Evolutionary conservation across 306 rosid species (phyloP), one percentile per base, ranked within the genome.

Genomic region (Rubus parviflorus): DNA sequence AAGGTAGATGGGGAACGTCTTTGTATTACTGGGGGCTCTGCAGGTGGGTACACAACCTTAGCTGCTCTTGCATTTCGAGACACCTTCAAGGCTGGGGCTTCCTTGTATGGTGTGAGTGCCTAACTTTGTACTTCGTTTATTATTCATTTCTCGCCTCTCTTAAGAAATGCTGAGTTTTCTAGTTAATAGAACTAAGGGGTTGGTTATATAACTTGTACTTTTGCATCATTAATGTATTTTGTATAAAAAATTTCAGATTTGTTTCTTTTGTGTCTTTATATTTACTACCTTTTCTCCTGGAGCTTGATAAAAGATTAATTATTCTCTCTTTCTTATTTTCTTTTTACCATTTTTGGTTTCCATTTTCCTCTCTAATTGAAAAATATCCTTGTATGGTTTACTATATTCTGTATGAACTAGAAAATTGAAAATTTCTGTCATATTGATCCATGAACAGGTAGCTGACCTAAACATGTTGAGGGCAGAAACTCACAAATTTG

Each of bases 21-120:
- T 69, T 95, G 98, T 81, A 92, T 95, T 65, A 92, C 95, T 10
- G 99, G 98, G 23, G 98, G 81, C 71, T 95, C 99, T 75, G 97
- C 99, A 64, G 98, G 99, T 84, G 99, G 99, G 17, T 95, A 95
- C 82, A 92, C 99, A 51, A 95, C 98, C 84, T 89, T 95, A 79
- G 99, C 99, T 53, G 86, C 93, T 61, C 96, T 95, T 70, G 97
- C 96, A 73, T 95, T 95, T 65, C 84, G 81, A 78, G 84, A 92
- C 3, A 87, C 88, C 16, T 92, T 95, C 74, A 86, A 88, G 81
- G 98, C 98, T 0, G 99, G 99, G 43, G 92, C 98, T 85, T 95
- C 99, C 76, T 87, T 96, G 86, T 85, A 23, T 77, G 99, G 99
- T 40, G 99, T 92, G 79, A 89, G 99, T 91, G 56, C 77, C 80